Conservation (phyloP, 768 basidiomycete genomes). For the Galerina marginata region DNA sequence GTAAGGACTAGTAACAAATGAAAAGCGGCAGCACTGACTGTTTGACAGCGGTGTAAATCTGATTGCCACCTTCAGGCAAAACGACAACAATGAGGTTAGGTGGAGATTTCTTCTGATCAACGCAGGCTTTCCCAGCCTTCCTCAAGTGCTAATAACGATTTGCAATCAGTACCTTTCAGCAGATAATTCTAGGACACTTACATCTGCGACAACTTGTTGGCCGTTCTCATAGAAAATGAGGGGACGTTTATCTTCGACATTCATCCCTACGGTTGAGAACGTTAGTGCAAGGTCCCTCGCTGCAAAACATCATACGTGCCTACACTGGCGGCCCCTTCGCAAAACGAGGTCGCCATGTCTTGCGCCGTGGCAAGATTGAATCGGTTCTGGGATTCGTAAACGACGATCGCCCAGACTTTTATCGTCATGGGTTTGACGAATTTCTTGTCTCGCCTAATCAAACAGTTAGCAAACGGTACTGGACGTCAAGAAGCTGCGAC, state of each 20-base stretch:
- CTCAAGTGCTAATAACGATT: conserved; percentile 54
- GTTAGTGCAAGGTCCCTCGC: conserved; percentile 35
- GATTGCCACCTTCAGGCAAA: conserved; percentile 73
- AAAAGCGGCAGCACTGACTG: conserved; percentile 57
- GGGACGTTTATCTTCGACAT: conserved; percentile 49
- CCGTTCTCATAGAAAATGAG: conserved; percentile 61
- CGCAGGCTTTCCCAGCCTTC: conserved; percentile 52
- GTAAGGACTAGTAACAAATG: background rate
- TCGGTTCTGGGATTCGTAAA: conserved; percentile 63
- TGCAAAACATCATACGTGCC: conserved; percentile 49
- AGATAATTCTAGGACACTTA: conserved; percentile 8
- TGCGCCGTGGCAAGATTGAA: conserved; percentile 51
- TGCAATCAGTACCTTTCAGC: background rate
- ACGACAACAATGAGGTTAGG: conserved; percentile 71
- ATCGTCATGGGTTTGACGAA: conserved; percentile 62
- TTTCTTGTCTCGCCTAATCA: conserved; percentile 67
- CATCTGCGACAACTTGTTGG: conserved; percentile 55
- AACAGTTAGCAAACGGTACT: background rate
- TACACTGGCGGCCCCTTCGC: conserved; percentile 52
- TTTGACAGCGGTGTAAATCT: conserved; percentile 79
- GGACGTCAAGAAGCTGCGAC: conserved; percentile 22
- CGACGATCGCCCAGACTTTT: conserved; percentile 63
- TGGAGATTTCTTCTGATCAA: conserved; percentile 38
- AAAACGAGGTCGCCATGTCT: conserved; percentile 61
- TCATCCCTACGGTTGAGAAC: conserved; percentile 59